phyloP scores from a whole-genome alignment of 345 rosid genomes.

The Moringa oleifera region DNA sequence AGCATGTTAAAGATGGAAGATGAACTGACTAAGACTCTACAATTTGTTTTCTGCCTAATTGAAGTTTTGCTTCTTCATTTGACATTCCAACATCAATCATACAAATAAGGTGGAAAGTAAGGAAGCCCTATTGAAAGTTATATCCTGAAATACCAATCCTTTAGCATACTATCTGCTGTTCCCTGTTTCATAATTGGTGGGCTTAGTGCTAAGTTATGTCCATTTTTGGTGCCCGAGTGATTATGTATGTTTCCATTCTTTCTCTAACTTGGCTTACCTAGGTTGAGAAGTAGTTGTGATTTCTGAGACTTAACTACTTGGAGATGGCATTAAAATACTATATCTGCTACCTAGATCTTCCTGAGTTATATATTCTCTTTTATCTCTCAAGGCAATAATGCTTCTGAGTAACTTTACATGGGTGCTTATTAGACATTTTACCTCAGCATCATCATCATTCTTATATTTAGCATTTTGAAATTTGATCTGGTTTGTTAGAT shows the following conservation, averaged over 20 bases:
- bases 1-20: no score
- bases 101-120: background rate
- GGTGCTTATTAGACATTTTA: background rate
- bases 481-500: conserved; percentile 57
- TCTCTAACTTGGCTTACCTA: background rate
- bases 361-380: background rate
- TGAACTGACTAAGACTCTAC: no score
- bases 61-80: background rate
- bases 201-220: no score
- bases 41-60: background rate
- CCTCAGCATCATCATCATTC: background rate
- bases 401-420: conserved; percentile 3
- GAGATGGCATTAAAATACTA: background rate
- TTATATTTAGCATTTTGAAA: conserved; percentile 17
- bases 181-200: no score
- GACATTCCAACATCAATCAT: background rate
- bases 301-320: background rate
- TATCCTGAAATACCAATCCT: background rate
- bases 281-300: background rate
- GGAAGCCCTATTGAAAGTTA: background rate
- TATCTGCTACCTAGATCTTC: background rate
- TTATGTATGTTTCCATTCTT: background rate
- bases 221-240: no score
- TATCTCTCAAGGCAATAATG: background rate
- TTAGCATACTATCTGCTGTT: no score